Base-by-base conservation (phyloP, 2,329 filamentous ascomycete species). In the Fusarium setosum region DNA sequence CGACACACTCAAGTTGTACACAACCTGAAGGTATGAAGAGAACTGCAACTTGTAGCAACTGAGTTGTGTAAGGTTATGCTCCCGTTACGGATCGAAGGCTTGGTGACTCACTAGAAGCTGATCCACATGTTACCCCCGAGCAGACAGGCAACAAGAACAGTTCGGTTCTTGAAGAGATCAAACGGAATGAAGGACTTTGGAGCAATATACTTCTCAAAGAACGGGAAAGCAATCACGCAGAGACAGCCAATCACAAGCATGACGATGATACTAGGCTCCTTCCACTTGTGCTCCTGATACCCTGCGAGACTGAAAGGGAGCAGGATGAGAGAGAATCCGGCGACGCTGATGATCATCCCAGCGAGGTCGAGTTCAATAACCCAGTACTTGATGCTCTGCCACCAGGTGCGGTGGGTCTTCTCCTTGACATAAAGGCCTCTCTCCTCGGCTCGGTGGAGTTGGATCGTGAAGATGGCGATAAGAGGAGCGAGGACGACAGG, bases 311-410 rank as follows among this genome's bases (percentile, higher is more conserved):
- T 82, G 62, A 83, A 83, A 0, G 86, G 86, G 0, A 86, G 79
- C 7, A 86, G 76, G 11, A 88, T 77, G 41, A 88, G 76, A 23
- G 80, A 80, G 57, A 84, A 82, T 11, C 83, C 80, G 4, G 78
- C 80, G 20, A 84, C 82, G 53, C 86, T 74, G 29, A 88, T 73
- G 18, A 86, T 68, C 51, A 86, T 77, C 2, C 85, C 85, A 8
- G 84, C 69, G 6, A 86, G 50, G 41, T 78, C 75, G 4, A 77
- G 66, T n/a, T 73, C 70, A 2, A 58, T 41, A 4, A 58, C 34
- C 35, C 58, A 63, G 38, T 58, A 58, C 20, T 49, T 55, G 26
- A 60, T 42, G 10, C 20, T 38, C 40, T 63, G 38, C 18, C 15
- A 37, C n/a, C 21, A 15, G 1, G 31, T 52, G 2, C 58, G 58